Base-by-base conservation (phyloP, 768 basidiomycete genomes). In the Xerocomus brunneocitrinus region DNA sequence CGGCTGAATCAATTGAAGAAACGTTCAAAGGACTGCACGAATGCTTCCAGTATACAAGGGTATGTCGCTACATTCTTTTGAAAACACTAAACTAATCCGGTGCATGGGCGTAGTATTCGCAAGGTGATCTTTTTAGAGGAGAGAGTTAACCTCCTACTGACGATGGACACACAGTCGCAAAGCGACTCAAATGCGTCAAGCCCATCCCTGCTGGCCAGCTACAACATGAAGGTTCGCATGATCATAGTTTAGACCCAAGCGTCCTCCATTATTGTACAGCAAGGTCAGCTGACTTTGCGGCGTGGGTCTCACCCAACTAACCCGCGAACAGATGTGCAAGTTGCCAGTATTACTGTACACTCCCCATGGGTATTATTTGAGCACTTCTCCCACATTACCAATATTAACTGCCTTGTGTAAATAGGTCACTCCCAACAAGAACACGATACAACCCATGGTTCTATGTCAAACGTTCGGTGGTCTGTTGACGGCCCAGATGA, bases 11-110 rank as follows among this genome's bases (percentile, higher is more conserved):
- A 0, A 76, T 85, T 16, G 78, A 83, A 55, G 80, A 76, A 7
- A 83, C 80, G 0, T 85, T 85, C 55, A 78, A 74, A 0, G 84
- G 84, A 2, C 71, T 69, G 53, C 78, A 84, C 38, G 79, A 82
- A 57, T 79, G 74, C 3, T 85, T 83, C 65, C 76, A 81, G 57
- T 85, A 81, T 52, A 85, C 83, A 1, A 85, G 78, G 75, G 84
- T 80, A 44, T 34, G 51, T 47, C 19, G 34, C 28, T 38, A 8
- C 8, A 31, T 31, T 10, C 16, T 16, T 19, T 47, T 49, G 6
- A 8, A 16, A 32, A 10, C 8, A 7, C 19, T 34, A 16, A 45
- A 30, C 14, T 1, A 9, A 47, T 27, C 27, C n/a, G 13, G 22
- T 43, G 9, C 41, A 46, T 45, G 35, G 10, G 8, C 28, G n/a